Evolutionary conservation across 495 filamentous ascomycete species (phyloP).

Genomic region (Rostrohypoxylon terebratum): DNA sequence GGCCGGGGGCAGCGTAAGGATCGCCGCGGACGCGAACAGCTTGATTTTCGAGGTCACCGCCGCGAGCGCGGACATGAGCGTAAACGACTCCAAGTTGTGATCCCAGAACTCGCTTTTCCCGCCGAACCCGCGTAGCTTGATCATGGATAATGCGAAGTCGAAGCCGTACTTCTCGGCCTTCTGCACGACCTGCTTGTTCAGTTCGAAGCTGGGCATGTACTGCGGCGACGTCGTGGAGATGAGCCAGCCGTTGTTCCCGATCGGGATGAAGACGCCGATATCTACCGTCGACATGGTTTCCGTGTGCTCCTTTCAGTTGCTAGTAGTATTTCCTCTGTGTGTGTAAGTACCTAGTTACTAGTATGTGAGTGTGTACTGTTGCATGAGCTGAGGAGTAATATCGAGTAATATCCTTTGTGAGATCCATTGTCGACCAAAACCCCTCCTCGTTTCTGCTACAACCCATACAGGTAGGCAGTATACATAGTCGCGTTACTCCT

Average conservation of each 20-base stretch:
- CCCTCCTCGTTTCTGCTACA: background rate
- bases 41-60: slow-evolving; percentile 62
- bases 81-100: slow-evolving; percentile 56
- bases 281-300: slow-evolving; percentile 37
- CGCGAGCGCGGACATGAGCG: slow-evolving; percentile 61
- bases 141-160: slow-evolving; percentile 52
- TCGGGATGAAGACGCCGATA: slow-evolving; percentile 52
- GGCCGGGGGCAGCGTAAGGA: slow-evolving; percentile 48
- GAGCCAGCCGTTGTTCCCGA: slow-evolving; percentile 53
- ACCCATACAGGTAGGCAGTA: background rate
- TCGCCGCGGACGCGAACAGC: slow-evolving; percentile 53
- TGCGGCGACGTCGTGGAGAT: slow-evolving; percentile 50
- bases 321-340: background rate
- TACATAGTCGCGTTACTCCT: slow-evolving; percentile 3
- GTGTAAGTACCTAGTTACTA: no score
- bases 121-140: slow-evolving; percentile 52
- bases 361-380: background rate
- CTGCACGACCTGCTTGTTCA: slow-evolving; percentile 51
- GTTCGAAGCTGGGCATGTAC: slow-evolving; percentile 50
- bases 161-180: slow-evolving; percentile 50
- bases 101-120: slow-evolving; percentile 54
- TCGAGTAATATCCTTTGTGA: slow-evolving; percentile 3
- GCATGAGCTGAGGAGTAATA: background rate
- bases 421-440: background rate
- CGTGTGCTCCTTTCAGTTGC: background rate